Evolutionary conservation across 352 stramenopile genomes (phyloP), one percentile per base, ranked within the genome.

Genomic region (Pelagophyceae sp.): DNA sequence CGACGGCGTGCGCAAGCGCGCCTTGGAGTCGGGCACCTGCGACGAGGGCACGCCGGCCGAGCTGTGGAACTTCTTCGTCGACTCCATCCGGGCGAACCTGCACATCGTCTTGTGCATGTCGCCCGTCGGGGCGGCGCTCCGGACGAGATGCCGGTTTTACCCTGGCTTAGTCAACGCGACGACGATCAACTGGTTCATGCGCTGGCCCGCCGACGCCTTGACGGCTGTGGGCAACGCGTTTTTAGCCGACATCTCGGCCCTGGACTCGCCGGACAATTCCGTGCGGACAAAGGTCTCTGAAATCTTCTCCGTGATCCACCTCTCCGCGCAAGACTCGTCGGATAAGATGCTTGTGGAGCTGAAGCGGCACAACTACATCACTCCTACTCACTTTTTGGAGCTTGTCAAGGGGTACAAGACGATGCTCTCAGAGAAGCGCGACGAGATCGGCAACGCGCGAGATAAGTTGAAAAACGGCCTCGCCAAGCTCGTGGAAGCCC

Each of bases 281-380:
- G 85, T 87, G 17, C 45, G 45, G 92, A 92, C 77, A 92, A 71
- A 71, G 29, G 29, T 96, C 71, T 89, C 91, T 2, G 84, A 83
- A 0, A 89, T 96, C 0, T 96, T 97, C 72, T 90, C 90, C 20
- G 86, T 92, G 3, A 90, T 96, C 1, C 92, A 97, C 77, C 91
- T 88, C 54, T 92, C 85, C 32, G 92, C 96, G 3, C 81, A 95
- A 33, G 80, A 92, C 3, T 86, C 89, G 2, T 95, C 90, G 0
- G 82, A 85, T 0, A 87, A 93, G 82, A 90, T 97, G 58, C 84
- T 94, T 0, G 85, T 85, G 0, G 88, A 90, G 38, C 93, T 96
- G 83, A 96, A 95, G 80, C 87, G 92, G 1, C 89, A 95, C 83
- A 97, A 96, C 78, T 97, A 97, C 74, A 91, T 96, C 38, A 97